These are phyloP conservation scores for Mycosphaerelloides madeirae DNA, from an alignment of 2,329 filamentous ascomycete genomes.

Conservation along the genomic window DNA sequence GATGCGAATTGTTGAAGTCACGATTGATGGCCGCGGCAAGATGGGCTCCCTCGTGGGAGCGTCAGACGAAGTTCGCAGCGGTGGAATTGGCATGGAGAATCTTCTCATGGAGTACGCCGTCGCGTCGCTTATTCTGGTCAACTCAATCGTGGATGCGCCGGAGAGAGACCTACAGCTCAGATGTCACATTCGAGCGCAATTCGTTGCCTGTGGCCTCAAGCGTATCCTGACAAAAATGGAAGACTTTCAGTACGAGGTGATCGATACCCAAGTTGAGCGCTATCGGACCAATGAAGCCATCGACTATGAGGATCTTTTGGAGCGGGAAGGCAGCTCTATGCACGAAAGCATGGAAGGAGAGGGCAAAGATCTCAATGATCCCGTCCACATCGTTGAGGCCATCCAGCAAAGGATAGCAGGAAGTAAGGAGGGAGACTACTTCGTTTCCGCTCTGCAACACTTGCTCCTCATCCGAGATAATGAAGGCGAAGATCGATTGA, in stretches of 20 bases:
- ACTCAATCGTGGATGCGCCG: slow-evolving; percentile 91
- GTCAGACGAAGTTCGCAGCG: slow-evolving; percentile 90
- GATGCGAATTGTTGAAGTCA: slow-evolving; percentile 98
- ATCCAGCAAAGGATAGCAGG: slow-evolving; percentile 81
- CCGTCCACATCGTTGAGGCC: slow-evolving; percentile 86
- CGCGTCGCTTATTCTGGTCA: slow-evolving; percentile 88
- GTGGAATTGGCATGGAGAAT: slow-evolving; percentile 98
- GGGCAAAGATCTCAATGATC: slow-evolving; percentile 86
- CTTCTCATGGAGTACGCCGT: slow-evolving; percentile 98
- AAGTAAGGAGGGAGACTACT: slow-evolving; percentile 87
- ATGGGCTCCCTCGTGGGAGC: slow-evolving; percentile 97
- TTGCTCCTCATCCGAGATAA: slow-evolving; percentile 87
- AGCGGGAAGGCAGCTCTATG: slow-evolving; percentile 83
- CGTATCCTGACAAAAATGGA: slow-evolving; percentile 95
- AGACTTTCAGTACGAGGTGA: slow-evolving; percentile 93
- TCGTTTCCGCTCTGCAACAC: slow-evolving; percentile 91
- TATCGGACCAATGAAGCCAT: slow-evolving; percentile 93
- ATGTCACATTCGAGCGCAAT: slow-evolving; percentile 91
- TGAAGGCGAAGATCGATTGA: slow-evolving; percentile 82
- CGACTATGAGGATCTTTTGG: slow-evolving; percentile 95
- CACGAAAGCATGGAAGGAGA: slow-evolving; percentile 83
- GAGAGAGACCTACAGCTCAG: slow-evolving; percentile 84
- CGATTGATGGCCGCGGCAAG: slow-evolving; percentile 92
- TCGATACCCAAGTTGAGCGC: slow-evolving; percentile 95
- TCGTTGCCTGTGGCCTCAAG: slow-evolving; percentile 92